Percentiles rank a stretch among this genome's conserved stretches.
Conservation (phyloP, 2,329 filamentous ascomycete genomes). For the Penicillium hesseltinei region DNA sequence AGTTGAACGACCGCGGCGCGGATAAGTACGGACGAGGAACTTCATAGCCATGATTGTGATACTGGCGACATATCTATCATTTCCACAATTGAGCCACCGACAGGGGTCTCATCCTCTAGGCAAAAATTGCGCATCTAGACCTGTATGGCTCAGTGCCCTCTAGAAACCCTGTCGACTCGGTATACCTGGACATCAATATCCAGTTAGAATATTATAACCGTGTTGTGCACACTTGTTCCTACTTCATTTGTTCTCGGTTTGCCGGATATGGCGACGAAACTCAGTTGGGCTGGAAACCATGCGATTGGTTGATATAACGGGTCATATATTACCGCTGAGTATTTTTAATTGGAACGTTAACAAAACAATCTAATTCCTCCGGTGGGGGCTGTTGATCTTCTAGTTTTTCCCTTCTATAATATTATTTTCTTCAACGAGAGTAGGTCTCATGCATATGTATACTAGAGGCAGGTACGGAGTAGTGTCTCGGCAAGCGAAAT, state of each 20-base stretch:
- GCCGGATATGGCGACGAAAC: not conserved
- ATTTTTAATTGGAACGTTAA: not conserved
- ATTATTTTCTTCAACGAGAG: not conserved
- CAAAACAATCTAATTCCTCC: not conserved
- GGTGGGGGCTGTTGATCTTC: not conserved
- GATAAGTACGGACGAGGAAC: not conserved
- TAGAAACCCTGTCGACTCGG: not conserved
- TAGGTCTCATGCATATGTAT: not conserved
- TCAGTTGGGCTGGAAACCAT: not conserved
- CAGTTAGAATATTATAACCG: not conserved
- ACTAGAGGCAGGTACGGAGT: not conserved
- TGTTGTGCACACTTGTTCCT: not conserved
- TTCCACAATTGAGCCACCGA: slow-evolving; percentile 8
- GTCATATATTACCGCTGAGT: not conserved
- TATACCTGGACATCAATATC: not conserved
- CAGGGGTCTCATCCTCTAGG: not conserved
- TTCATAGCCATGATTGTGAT: not conserved
- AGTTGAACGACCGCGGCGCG: not conserved
- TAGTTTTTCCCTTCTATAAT: not conserved
- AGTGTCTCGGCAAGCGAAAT: not conserved
- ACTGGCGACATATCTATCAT: slow-evolving; percentile 3
- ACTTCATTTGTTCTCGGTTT: not conserved
- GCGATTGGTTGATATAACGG: slow-evolving; percentile 3
- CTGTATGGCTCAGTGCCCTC: not conserved
- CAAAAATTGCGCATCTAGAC: not conserved